These are phyloP conservation scores for Boletus reticuloceps DNA, from an alignment of 768 basidiomycete genomes.

Conservation along the genomic window DNA sequence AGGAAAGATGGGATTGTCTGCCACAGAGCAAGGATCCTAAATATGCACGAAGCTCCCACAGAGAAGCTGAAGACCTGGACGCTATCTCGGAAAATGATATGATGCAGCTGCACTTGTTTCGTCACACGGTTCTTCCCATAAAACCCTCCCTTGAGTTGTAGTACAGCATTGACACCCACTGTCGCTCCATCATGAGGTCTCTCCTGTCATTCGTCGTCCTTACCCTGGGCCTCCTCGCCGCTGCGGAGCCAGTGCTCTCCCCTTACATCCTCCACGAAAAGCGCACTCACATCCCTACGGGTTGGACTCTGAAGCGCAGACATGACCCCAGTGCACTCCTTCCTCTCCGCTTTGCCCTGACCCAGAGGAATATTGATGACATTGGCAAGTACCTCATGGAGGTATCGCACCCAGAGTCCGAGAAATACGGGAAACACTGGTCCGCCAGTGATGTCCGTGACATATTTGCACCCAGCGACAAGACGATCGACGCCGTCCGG, in stretches of 20 bases:
- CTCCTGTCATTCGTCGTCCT: conserved; percentile 12
- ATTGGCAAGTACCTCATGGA: conserved; percentile 30
- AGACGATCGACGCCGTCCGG: conserved; percentile 22
- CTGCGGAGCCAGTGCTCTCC: conserved; percentile 10
- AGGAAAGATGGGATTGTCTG: too few relatives aligned
- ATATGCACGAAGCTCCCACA: neutral
- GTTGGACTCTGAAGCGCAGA: conserved; percentile 38
- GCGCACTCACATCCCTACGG: conserved; percentile 27
- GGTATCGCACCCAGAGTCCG: conserved; percentile 34
- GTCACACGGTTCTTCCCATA: conserved; percentile 14
- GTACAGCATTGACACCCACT: neutral
- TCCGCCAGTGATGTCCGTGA: conserved; percentile 23
- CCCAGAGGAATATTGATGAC: conserved; percentile 11
- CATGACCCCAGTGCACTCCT: conserved; percentile 30
- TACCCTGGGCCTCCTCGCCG: neutral
- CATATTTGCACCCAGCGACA: conserved; percentile 21
- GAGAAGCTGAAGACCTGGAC: neutral
- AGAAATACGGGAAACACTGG: conserved; percentile 35
- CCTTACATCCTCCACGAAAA: conserved; percentile 39
- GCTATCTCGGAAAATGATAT: neutral
- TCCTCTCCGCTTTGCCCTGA: conserved; percentile 30
- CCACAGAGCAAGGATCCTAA: neutral
- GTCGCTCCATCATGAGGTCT: conserved; percentile 11
- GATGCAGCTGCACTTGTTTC: neutral
- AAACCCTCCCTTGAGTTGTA: neutral